Base-by-base conservation (phyloP, 257 asterid genomes). In the Datura wrightii region DNA sequence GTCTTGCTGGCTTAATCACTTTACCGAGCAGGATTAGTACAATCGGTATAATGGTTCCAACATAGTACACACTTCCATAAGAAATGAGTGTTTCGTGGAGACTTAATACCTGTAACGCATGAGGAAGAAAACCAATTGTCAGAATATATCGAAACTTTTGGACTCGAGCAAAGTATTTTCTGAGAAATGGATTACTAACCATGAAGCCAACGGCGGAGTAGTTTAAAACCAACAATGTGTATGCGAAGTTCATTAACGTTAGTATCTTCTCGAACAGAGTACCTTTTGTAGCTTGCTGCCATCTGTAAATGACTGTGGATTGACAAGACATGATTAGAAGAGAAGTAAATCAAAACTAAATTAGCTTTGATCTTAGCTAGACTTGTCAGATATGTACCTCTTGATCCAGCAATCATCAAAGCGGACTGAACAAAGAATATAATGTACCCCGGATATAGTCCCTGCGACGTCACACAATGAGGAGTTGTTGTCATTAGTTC, bases 381-480 rank as follows among this genome's bases (percentile, higher is more conserved):
- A 66, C 48, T 52, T 59, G 15, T 63, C 58, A 52, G 39, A 66
- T 63, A 19, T 19, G 7, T 89, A 94, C 98, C 99, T 94, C 93
- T 94, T 78, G 98, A 95, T 80, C 99, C 99, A 85, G 96, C 94
- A 89, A 95, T 95, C 93, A 95, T 88, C 71, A 86, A 71, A 86
- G 99, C 97, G 3, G 97, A 92, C 79, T 94, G 99, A 69, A 92
- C 92, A 72, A 95, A 95, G 97, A 95, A 95, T 83, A 93, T 91
- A 83, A 95, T 88, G 89, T 95, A 95, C 9, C 99, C 98, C 7
- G 98, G 99, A 88, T 95, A 95, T 58, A 94, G 85, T 85, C 98
- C 99, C 98, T 95, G 92, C 76, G 59, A 79, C 72, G 84, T 18
- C 41, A 85, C 31, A 65, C 31, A 8, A 52, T 31, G 62, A 48